These are phyloP conservation scores for Dillenia suffruticosa DNA, from an alignment of 164 flowering plant genomes.

Conservation along the genomic window DNA sequence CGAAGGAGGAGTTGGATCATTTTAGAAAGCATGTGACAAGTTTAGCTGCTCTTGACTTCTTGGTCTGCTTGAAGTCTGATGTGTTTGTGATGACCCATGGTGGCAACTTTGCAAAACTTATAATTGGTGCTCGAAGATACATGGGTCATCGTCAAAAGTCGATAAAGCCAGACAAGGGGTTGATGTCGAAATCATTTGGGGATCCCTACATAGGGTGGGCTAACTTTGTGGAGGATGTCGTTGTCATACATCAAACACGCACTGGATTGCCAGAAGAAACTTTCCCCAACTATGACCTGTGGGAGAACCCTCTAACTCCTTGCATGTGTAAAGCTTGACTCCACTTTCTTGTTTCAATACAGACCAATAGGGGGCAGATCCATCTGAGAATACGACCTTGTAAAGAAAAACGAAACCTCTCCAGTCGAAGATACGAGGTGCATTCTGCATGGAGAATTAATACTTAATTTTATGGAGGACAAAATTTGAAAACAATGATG, in stretches of 20 bases:
- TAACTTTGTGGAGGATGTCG: conserved; percentile 84
- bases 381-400: no score
- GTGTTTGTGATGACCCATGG: conserved; percentile 99
- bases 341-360: no score
- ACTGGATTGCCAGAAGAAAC: conserved; percentile 94
- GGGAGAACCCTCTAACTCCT: conserved; percentile 98
- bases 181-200: conserved; percentile 97
- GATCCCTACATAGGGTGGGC: conserved; percentile 99
- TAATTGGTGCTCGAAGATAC: conserved; percentile 90
- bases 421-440: no score
- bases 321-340: conserved; percentile 92
- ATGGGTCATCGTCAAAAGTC: conserved; percentile 91
- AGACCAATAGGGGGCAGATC: no score
- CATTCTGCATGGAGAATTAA: no score
- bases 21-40: conserved; percentile 94
- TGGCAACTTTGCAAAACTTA: conserved; percentile 91
- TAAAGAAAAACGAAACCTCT: no score
- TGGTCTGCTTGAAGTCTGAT: conserved; percentile 92
- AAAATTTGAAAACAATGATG: no score
- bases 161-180: conserved; percentile 95
- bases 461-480: no score
- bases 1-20: conserved; percentile 68
- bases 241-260: conserved; percentile 85
- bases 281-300: conserved; percentile 93
- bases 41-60: conserved; percentile 93